These are phyloP conservation scores for Cystobasidiaceae sp. DNA, from an alignment of 1,284 basidiomycete genomes.

Conservation along the genomic window DNA sequence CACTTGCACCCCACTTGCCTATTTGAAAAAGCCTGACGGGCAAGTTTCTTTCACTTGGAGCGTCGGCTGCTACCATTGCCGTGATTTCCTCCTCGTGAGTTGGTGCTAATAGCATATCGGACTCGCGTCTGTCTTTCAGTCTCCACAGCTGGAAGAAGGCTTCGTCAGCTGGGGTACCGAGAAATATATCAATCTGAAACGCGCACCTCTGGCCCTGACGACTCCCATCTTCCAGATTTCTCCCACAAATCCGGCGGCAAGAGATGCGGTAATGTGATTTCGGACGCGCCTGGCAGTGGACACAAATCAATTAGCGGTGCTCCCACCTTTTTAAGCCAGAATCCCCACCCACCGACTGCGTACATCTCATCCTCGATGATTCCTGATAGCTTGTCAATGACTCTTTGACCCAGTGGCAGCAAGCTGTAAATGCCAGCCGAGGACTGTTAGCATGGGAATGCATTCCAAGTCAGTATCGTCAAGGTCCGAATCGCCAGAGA, in stretches of 20 bases:
- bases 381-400: constrained; percentile 42
- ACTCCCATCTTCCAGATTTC: constrained; percentile 41
- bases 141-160: constrained; percentile 42
- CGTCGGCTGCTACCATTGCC: constrained; percentile 42
- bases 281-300: constrained; percentile 40
- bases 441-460: too few relatives aligned
- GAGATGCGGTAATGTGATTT: constrained; percentile 45
- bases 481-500: background rate
- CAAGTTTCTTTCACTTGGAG: constrained; percentile 41
- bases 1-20: constrained; percentile 15
- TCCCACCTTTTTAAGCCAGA: too few relatives aligned
- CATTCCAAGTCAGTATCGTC: too few relatives aligned
- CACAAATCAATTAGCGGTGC: too few relatives aligned
- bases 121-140: constrained; percentile 42
- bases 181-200: background rate
- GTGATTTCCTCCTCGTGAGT: constrained; percentile 49
- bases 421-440: constrained; percentile 47
- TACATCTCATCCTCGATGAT: constrained; percentile 46
- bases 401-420: constrained; percentile 44
- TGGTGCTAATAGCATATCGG: constrained; percentile 46
- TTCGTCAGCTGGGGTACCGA: background rate
- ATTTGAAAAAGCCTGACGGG: constrained; percentile 46
- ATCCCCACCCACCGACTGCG: constrained; percentile 30
- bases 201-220: constrained; percentile 44
- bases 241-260: constrained; percentile 44